Evolutionary conservation across 495 filamentous ascomycete species (phyloP), one percentile per base, ranked within the genome.

Genomic region (Corynascus novoguineensis): DNA sequence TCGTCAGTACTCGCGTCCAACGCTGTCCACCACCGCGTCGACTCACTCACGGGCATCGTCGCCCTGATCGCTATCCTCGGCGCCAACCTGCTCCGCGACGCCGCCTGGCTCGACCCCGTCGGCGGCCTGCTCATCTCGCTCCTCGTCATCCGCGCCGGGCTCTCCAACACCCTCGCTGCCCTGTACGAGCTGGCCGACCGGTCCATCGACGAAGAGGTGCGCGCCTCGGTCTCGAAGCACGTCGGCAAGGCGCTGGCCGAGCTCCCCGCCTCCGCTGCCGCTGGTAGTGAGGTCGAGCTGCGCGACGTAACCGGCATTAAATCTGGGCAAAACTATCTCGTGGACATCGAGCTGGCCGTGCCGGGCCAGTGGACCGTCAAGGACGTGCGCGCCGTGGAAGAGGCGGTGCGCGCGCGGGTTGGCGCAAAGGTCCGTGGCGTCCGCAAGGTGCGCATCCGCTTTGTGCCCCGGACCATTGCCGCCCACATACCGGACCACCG

Each of bases 1-100:
- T 96, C 90, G 3, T 92, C 90, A 15, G 91, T 98, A 51, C 84
- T 98, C n/a, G 90, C 92, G 21, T 95, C 90, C 47, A 98, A 98
- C 68, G 93, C 93, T 4, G 79, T 95, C 59, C 93, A 98, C 72
- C 93, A 98, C 76, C 88, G 93, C 47, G 85, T 98, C 65, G 93
- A 98, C 70, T 95, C 89, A 48, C 80, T 97, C 22, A 97, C 93
- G 0, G 89, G 90, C 47, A 87, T 98, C 60, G 93, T 97, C 49
- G 93, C 93, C 11, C 78, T 98, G 14, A 71, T 85, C 47, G 90
- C 87, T 17, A 96, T 98, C 64, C 82, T 87, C 27, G 92, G 90
- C 29, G 88, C 89, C n/a, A 92, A 96, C 69, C 71, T 96, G 47
- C 81, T 96, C 35, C 74, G 82, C 25, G 84, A 92, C 61, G 89